These are phyloP conservation scores for Plenodomus biglobosus DNA, from an alignment of 2,329 filamentous ascomycete genomes.

Conservation along the genomic window DNA sequence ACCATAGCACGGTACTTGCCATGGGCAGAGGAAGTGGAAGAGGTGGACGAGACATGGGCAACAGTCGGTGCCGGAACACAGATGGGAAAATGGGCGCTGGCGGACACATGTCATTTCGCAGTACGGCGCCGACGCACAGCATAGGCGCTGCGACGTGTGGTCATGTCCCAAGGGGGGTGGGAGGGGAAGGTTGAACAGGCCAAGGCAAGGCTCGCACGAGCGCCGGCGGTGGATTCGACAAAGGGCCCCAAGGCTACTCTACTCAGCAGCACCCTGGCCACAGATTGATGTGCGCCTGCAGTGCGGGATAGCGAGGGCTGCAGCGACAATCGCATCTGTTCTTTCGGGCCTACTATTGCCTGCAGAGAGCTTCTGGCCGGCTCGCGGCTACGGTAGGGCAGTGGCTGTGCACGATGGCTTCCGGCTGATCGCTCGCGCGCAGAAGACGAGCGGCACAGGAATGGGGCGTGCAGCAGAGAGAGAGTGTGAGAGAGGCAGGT, in stretches of 20 bases:
- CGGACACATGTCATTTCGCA: slow-evolving; percentile 37
- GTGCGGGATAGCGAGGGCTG: slow-evolving; percentile 32
- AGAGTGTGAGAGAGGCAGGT: slow-evolving; percentile 22
- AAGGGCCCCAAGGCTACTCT: too few relatives aligned
- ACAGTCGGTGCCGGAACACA: slow-evolving; percentile 12
- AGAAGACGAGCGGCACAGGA: too few relatives aligned
- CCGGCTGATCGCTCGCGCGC: slow-evolving; percentile 15
- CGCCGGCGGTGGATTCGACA: slow-evolving; percentile 8
- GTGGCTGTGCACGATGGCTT: slow-evolving; percentile 40
- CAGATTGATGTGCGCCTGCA: slow-evolving; percentile 18
- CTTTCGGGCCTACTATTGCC: slow-evolving; percentile 12
- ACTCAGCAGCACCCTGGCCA: too few relatives aligned
- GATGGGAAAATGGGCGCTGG: slow-evolving; percentile 19
- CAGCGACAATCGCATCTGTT: slow-evolving; percentile 40
- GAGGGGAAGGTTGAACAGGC: slow-evolving; percentile 19
- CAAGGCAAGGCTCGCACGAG: slow-evolving; percentile 29
- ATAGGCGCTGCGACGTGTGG: slow-evolving; percentile 25
- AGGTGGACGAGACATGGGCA: slow-evolving; percentile 12
- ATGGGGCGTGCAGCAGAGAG: too few relatives aligned
- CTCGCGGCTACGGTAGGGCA: slow-evolving; percentile 33
- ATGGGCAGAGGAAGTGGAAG: too few relatives aligned
- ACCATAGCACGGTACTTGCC: too few relatives aligned
- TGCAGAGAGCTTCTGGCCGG: slow-evolving; percentile 25
- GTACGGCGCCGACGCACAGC: slow-evolving; percentile 33
- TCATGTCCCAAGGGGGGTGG: slow-evolving; percentile 15